phyloP scores from a whole-genome alignment of 805 yeast genomes.

The Maudiozyma bulderi region DNA sequence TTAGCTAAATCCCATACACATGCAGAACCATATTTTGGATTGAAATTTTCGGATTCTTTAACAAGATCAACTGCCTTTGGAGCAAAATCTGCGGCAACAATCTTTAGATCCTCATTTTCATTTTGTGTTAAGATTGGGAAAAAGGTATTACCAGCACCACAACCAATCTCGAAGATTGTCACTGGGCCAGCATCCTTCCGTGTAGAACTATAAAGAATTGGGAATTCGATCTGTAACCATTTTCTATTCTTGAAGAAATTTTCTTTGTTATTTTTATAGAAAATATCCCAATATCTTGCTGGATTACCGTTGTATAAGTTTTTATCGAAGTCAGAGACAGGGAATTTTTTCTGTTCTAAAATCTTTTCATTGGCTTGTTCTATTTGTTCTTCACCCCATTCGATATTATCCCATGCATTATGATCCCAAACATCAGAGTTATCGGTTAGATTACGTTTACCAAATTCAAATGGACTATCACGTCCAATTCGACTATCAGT shows the following conservation, averaged over 20 bases:
- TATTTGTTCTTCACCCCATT: slow-evolving; percentile 90
- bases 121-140: slow-evolving; percentile 82
- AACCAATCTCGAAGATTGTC: slow-evolving; percentile 83
- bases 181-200: slow-evolving; percentile 59
- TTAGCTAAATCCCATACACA: slow-evolving; percentile 95
- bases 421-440: slow-evolving; percentile 81
- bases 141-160: slow-evolving; percentile 97
- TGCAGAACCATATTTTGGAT: slow-evolving; percentile 57
- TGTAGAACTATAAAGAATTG: slow-evolving; percentile 70
- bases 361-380: slow-evolving; percentile 66
- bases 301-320: slow-evolving; percentile 72
- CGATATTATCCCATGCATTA: slow-evolving; percentile 94
- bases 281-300: slow-evolving; percentile 89
- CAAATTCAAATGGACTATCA: slow-evolving; percentile 86
- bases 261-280: slow-evolving; percentile 81
- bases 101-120: slow-evolving; percentile 61
- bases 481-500: slow-evolving; percentile 53
- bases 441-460: slow-evolving; percentile 65
- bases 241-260: slow-evolving; percentile 94
- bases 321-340: slow-evolving; percentile 85
- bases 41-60: slow-evolving; percentile 50
- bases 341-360: slow-evolving; percentile 62
- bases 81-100: slow-evolving; percentile 85
- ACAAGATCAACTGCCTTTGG: slow-evolving; percentile 85
- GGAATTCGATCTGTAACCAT: slow-evolving; percentile 94